Percentiles rank a stretch among this genome's conserved stretches.
Conservation (phyloP, 352 stramenopile species). For the Globisporangium lucens region DNA sequence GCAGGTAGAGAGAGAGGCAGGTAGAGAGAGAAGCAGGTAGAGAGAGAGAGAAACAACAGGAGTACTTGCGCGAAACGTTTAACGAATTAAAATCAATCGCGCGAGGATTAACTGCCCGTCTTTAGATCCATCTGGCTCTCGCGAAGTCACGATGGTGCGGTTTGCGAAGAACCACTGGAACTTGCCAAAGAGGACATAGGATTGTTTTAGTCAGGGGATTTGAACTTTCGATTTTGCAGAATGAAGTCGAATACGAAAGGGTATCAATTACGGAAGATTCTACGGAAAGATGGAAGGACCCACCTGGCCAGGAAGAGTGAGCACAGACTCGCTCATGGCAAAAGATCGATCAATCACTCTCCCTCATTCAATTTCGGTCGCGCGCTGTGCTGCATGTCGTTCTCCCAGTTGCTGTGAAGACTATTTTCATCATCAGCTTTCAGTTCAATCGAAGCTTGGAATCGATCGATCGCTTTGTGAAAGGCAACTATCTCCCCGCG, state of each 20-base stretch:
- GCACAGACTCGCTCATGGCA: background rate
- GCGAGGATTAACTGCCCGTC: slow-evolving; percentile 1
- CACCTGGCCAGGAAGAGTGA: slow-evolving; percentile 1
- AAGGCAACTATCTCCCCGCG: background rate
- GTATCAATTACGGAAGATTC: background rate
- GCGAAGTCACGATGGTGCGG: background rate
- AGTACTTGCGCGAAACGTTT: background rate
- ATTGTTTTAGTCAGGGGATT: background rate
- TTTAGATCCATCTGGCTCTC: slow-evolving; percentile 1
- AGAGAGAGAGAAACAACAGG: background rate
- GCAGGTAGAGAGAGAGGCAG: no score
- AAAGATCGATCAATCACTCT: no score
- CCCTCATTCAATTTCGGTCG: no score
- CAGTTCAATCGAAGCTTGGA: background rate
- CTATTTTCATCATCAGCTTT: no score
- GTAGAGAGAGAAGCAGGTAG: background rate
- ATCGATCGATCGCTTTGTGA: background rate
- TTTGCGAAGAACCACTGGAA: background rate
- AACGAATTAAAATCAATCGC: slow-evolving; percentile 1
- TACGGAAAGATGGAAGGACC: background rate
- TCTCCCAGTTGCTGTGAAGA: no score
- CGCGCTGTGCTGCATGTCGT: no score
- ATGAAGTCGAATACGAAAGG: background rate
- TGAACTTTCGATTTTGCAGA: background rate
- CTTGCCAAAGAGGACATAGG: background rate